phyloP scores from a whole-genome alignment of 495 filamentous ascomycete species.

The Aspergillus saccharolyticus region DNA sequence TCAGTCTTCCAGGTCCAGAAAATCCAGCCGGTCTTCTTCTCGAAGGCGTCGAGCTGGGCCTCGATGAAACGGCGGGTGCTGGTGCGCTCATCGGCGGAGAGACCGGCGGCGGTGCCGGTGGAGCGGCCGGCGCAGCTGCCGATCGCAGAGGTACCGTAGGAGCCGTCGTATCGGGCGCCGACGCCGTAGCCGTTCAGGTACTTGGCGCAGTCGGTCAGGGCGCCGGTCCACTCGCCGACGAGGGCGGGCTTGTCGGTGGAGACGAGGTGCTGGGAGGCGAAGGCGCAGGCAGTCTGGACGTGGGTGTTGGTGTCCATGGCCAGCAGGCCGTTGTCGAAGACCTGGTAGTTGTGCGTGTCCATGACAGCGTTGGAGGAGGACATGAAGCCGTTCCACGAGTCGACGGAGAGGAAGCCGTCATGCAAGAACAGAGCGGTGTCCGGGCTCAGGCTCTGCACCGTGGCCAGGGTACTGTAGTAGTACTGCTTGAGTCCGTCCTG shows the following conservation, averaged over 20 bases:
- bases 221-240: conserved; percentile 66
- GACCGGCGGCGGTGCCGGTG: conserved; percentile 47
- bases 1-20: conserved; percentile 90
- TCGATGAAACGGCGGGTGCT: conserved; percentile 62
- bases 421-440: conserved; percentile 58
- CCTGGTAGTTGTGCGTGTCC: conserved; percentile 64
- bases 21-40: conserved; percentile 65
- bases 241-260: conserved; percentile 65
- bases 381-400: conserved; percentile 71
- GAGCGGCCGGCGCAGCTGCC: conserved; percentile 58
- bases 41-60: conserved; percentile 70
- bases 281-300: conserved; percentile 46
- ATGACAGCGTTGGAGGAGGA: conserved; percentile 58
- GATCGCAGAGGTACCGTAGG: conserved; percentile 42
- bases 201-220: conserved; percentile 69
- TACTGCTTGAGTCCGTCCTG: conserved; percentile 52
- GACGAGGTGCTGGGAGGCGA: conserved; percentile 42
- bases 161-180: conserved; percentile 68
- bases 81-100: conserved; percentile 47
- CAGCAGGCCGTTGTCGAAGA: conserved; percentile 59
- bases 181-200: conserved; percentile 66
- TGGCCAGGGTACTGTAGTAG: conserved; percentile 58
- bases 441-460: conserved; percentile 44
- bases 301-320: conserved; percentile 44
- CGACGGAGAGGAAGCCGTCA: conserved; percentile 61